Conservation (phyloP, 306 rosid genomes). For the Rosa persica region DNA sequence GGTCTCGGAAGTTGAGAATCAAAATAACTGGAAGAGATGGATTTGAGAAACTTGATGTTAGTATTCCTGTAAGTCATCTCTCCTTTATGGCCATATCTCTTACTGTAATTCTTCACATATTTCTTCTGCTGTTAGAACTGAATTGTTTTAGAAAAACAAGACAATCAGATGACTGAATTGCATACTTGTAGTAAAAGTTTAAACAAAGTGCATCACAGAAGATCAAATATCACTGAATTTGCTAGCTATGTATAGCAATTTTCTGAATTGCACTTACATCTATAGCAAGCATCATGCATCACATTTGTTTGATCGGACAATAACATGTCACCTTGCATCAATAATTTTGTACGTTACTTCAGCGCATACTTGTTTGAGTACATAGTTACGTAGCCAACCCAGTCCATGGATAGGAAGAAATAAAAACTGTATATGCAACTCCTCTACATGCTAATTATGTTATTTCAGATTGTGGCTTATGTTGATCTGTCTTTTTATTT, state of each 20-base stretch:
- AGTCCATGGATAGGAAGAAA: neutral
- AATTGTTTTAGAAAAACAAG: neutral
- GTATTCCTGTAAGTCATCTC: constrained; percentile 76
- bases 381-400: neutral
- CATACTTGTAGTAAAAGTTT: neutral
- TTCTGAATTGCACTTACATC: neutral
- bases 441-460: neutral
- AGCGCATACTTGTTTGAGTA: neutral
- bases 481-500: constrained; percentile 17
- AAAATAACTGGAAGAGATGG: constrained; percentile 94
- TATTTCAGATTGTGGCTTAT: constrained; percentile 11
- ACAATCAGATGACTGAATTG: neutral
- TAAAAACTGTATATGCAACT: neutral
- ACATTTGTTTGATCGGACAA: neutral
- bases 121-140: neutral
- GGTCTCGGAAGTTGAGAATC: constrained; percentile 85
- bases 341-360: neutral
- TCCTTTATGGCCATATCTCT: constrained; percentile 14
- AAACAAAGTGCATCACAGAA: neutral
- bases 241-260: neutral
- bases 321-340: neutral
- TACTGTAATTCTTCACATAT: neutral
- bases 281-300: neutral
- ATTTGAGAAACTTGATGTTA: constrained; percentile 78
- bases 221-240: neutral